Conservation (phyloP, 352 stramenopile genomes). For the Phytophthora citricola region DNA sequence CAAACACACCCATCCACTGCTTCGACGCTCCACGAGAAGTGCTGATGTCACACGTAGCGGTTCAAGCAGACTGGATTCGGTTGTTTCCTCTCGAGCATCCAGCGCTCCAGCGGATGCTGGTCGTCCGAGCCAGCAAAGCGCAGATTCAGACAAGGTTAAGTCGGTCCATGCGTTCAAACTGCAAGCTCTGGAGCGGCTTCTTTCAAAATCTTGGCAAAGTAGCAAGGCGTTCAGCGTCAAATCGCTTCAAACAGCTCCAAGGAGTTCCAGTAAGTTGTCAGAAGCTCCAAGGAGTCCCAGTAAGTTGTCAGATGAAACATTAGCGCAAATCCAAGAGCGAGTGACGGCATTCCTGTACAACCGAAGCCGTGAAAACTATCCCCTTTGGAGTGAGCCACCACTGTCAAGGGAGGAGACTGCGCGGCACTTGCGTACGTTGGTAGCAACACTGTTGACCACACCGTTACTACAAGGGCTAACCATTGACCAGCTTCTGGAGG, state of each 20-base stretch:
- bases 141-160: constrained; percentile 35
- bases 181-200: constrained; percentile 59
- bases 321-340: constrained; percentile 58
- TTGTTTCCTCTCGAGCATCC: constrained; percentile 7
- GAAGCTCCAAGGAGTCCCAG: constrained; percentile 11
- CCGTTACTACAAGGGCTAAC: constrained; percentile 43
- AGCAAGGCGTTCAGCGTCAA: constrained; percentile 12
- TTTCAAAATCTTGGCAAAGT: constrained; percentile 32
- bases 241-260: constrained; percentile 14
- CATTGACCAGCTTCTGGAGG: constrained; percentile 65
- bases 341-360: constrained; percentile 64
- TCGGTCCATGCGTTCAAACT: constrained; percentile 68
- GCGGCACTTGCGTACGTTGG: constrained; percentile 42
- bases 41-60: constrained; percentile 9
- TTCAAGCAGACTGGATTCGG: neutral
- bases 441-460: constrained; percentile 40
- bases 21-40: constrained; percentile 22
- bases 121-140: constrained; percentile 16
- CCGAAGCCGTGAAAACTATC: constrained; percentile 61
- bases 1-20: neutral
- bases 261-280: constrained; percentile 25
- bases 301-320: constrained; percentile 38
- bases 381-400: constrained; percentile 59
- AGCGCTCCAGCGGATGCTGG: constrained; percentile 17
- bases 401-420: constrained; percentile 61